Evolutionary conservation across 176 grass and related monocot species (phyloP).

Genomic region (Carex myosuroides): DNA sequence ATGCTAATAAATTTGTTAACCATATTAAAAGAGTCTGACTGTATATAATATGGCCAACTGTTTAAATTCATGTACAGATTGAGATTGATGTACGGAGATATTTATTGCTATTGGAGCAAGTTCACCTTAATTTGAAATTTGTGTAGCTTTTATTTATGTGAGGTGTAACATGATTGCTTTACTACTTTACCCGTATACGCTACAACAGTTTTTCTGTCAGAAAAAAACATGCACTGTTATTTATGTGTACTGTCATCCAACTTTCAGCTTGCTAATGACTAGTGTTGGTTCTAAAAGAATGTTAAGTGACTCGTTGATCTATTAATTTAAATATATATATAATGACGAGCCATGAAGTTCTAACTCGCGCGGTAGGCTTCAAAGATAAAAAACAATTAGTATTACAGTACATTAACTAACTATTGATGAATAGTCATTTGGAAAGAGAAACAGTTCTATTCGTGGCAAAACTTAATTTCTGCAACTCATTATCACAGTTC

Average conservation of each 20-base stretch:
- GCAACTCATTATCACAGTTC: too few species aligned
- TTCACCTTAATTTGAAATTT: not conserved
- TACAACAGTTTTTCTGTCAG: not conserved
- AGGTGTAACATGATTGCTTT: not conserved
- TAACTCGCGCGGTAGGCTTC: not conserved
- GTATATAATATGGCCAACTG: not conserved
- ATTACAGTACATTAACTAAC: not conserved
- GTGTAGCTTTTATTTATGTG: not conserved
- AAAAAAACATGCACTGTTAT: not conserved
- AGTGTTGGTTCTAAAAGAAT: not conserved
- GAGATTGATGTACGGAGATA: not conserved
- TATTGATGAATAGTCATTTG: too few species aligned
- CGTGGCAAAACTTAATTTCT: too few species aligned
- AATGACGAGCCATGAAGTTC: not conserved
- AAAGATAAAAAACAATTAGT: not conserved
- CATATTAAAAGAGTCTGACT: not conserved
- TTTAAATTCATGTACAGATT: not conserved
- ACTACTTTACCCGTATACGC: not conserved
- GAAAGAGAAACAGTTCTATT: too few species aligned
- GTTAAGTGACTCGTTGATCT: not conserved
- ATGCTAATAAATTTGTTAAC: slow-evolving; percentile 22
- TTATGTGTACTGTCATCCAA: not conserved
- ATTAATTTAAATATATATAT: not conserved
- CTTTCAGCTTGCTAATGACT: not conserved
- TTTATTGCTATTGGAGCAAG: not conserved